A percentile compares a stretch with the other conserved stretches of the same genome.
These are phyloP conservation scores for Wickerhamomyces bisporus DNA, from an alignment of 805 yeast genomes.

Conservation along the genomic window DNA sequence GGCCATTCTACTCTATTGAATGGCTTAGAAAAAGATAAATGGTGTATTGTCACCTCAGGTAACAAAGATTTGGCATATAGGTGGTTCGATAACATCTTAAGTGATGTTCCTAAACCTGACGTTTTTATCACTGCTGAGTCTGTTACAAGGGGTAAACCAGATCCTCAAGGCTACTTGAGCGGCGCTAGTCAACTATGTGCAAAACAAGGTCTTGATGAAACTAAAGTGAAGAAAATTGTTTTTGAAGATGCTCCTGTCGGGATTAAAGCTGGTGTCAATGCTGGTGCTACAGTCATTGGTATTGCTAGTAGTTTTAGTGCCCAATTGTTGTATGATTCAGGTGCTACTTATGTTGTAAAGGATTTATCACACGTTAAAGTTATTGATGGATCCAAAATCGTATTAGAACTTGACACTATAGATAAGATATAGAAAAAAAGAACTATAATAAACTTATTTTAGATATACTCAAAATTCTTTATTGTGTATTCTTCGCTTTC, in stretches of 20 bases:
- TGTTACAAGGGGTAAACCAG: slow-evolving; percentile 78
- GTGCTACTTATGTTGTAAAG: slow-evolving; percentile 78
- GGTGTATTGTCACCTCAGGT: slow-evolving; percentile 88
- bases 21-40: slow-evolving; percentile 47
- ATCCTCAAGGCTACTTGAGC: slow-evolving; percentile 69
- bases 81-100: slow-evolving; percentile 60
- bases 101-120: slow-evolving; percentile 58
- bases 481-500: neutral
- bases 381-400: slow-evolving; percentile 18
- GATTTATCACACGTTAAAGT: slow-evolving; percentile 42
- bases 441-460: neutral
- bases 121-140: slow-evolving; percentile 79
- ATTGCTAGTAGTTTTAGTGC: slow-evolving; percentile 76
- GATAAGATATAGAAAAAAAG: slow-evolving; percentile 3
- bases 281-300: slow-evolving; percentile 82
- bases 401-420: slow-evolving; percentile 21
- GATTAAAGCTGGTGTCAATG: slow-evolving; percentile 76
- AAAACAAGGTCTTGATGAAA: slow-evolving; percentile 31
- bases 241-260: slow-evolving; percentile 94
- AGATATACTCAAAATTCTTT: too few species aligned
- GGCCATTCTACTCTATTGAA: slow-evolving; percentile 67
- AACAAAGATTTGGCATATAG: slow-evolving; percentile 69
- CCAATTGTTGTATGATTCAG: slow-evolving; percentile 44
- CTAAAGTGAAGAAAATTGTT: slow-evolving; percentile 46
- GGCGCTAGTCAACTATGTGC: slow-evolving; percentile 42